These are phyloP conservation scores for Aureobasidium leucospermi DNA, from an alignment of 2,329 filamentous ascomycete species.

Conservation along the genomic window DNA sequence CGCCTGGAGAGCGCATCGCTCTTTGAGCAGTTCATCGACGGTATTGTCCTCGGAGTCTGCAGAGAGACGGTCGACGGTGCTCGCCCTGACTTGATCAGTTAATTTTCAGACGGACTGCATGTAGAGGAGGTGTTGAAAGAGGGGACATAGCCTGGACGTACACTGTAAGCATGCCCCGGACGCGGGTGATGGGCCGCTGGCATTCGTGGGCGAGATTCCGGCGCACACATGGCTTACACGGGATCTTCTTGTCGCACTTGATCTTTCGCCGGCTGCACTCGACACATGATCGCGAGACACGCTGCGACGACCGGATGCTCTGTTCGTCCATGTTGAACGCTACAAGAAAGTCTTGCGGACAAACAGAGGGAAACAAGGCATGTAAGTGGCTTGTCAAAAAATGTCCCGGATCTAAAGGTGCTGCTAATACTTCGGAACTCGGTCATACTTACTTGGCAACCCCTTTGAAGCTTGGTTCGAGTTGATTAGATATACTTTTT, in stretches of 20 bases:
- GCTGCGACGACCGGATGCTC: constrained; percentile 7
- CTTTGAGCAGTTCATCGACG: constrained; percentile 10
- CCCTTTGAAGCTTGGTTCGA: background rate
- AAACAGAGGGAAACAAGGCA: background rate
- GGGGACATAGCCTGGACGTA: background rate
- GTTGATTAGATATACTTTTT: background rate
- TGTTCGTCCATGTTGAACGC: constrained; percentile 8
- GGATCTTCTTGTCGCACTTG: constrained; percentile 16
- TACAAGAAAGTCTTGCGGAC: background rate
- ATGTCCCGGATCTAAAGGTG: background rate
- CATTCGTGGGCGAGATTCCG: constrained; percentile 15
- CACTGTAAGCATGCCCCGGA: constrained; percentile 12
- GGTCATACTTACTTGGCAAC: background rate
- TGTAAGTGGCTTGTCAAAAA: background rate
- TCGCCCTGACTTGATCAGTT: background rate
- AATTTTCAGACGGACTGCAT: background rate
- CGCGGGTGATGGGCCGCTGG: constrained; percentile 15
- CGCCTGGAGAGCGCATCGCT: constrained; percentile 10
- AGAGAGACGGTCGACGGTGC: background rate
- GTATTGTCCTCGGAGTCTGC: constrained; percentile 2
- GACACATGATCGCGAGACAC: constrained; percentile 13
- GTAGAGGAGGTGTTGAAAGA: background rate
- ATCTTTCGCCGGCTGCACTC: constrained; percentile 16
- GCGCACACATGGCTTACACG: constrained; percentile 15
- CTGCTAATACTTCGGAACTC: background rate